A percentile compares a stretch with the other conserved stretches of the same genome.
Conservation (phyloP, 2,329 filamentous ascomycete genomes). For the Sporothrix luriei region DNA sequence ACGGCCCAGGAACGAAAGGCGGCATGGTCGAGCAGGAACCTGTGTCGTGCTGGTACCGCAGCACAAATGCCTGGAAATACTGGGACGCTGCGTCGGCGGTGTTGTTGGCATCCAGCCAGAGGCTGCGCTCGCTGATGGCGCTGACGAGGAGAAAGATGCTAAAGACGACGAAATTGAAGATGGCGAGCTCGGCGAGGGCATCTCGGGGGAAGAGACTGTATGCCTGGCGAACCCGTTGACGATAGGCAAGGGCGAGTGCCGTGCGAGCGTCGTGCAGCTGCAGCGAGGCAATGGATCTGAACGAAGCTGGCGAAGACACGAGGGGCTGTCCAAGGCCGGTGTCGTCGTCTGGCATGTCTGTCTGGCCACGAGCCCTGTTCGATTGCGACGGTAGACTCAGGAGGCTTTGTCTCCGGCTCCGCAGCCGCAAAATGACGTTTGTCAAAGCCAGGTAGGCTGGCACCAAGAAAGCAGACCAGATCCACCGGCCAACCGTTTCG, state of each 20-base stretch:
- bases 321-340: background rate
- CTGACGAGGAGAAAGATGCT: background rate
- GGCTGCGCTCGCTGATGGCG: slow-evolving; percentile 1
- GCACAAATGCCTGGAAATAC: background rate
- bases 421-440: background rate
- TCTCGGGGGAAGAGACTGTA: background rate
- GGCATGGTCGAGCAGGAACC: background rate
- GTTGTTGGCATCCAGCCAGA: slow-evolving; percentile 20
- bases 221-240: background rate
- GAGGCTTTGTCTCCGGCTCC: too few relatives aligned
- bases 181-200: background rate
- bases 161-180: background rate
- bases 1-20: background rate
- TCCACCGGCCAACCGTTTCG: background rate
- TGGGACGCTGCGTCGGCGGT: background rate
- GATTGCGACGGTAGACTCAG: background rate
- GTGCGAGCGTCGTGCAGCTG: background rate
- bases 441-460: background rate
- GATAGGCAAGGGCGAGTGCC: background rate
- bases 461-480: background rate
- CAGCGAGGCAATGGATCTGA: background rate
- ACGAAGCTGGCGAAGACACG: background rate
- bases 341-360: background rate
- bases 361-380: background rate
- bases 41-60: background rate